These are phyloP conservation scores for Talaromyces proteolyticus DNA, from an alignment of 495 filamentous ascomycete genomes.

Conservation along the genomic window DNA sequence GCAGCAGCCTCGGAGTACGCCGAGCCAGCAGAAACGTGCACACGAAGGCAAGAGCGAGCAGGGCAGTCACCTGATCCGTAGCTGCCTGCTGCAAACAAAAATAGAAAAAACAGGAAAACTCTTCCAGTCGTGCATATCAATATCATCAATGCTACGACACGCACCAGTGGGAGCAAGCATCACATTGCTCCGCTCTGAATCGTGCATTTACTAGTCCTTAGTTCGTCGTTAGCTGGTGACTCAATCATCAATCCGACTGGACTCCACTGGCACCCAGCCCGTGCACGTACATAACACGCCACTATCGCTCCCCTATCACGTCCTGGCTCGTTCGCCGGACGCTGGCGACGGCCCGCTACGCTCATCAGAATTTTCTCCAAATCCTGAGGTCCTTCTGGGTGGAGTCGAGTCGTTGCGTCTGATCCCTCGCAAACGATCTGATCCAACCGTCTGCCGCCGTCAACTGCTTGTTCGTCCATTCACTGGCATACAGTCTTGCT, in stretches of 20 bases:
- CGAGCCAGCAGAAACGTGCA: no score
- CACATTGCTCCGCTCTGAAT: neutral
- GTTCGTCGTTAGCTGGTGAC: no score
- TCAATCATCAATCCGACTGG: neutral
- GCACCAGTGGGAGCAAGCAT: neutral
- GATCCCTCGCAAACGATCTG: neutral
- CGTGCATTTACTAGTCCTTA: no score
- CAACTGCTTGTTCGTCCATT: no score
- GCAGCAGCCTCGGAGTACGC: neutral
- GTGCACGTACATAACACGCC: neutral
- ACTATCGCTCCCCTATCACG: slow-evolving; percentile 6
- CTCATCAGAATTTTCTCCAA: neutral
- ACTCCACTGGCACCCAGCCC: neutral
- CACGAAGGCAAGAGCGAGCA: neutral
- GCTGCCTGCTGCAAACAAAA: neutral
- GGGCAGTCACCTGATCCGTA: neutral
- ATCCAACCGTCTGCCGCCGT: slow-evolving; percentile 2
- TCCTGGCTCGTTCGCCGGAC: slow-evolving; percentile 1
- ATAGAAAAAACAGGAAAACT: no score
- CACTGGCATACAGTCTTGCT: neutral
- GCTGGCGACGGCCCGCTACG: slow-evolving; percentile 1
- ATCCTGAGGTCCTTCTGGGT: neutral
- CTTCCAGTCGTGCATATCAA: neutral
- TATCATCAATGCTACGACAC: neutral
- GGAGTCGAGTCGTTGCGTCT: neutral